These are phyloP conservation scores for Aegilops sharonensis DNA, from an alignment of 176 grass and related monocot species.

Conservation along the genomic window DNA sequence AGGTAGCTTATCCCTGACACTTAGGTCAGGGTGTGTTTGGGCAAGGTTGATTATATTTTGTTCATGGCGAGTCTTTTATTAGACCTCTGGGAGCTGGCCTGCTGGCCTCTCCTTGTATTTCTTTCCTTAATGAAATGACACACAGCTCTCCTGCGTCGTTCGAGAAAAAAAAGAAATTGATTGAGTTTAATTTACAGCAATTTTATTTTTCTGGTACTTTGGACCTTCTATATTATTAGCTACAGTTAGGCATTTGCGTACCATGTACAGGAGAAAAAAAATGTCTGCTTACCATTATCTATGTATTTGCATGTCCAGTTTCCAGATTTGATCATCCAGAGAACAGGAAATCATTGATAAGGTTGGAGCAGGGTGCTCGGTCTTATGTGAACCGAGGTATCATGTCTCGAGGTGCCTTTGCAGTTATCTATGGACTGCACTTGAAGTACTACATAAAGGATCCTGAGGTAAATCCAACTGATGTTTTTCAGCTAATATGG, in stretches of 20 bases:
- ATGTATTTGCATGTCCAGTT: slow-evolving; percentile 40
- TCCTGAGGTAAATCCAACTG: slow-evolving; percentile 51
- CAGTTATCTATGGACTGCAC: slow-evolving; percentile 74
- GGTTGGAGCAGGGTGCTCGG: slow-evolving; percentile 70
- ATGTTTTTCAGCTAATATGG: slow-evolving; percentile 12
- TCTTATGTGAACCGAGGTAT: slow-evolving; percentile 78
- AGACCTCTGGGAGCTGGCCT: not conserved
- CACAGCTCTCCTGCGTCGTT: not conserved
- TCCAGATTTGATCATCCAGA: slow-evolving; percentile 65
- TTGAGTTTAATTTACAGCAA: not conserved
- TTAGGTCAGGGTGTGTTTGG: too few species aligned
- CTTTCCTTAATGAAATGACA: not conserved
- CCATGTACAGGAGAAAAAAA: not conserved
- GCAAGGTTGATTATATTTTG: too few species aligned
- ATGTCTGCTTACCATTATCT: slow-evolving; percentile 5
- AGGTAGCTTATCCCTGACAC: not conserved
- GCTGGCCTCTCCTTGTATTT: not conserved
- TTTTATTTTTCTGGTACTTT: not conserved
- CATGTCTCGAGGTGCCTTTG: slow-evolving; percentile 60
- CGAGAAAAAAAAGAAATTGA: not conserved
- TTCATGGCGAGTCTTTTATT: too few species aligned
- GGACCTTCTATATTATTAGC: not conserved
- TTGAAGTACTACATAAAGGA: slow-evolving; percentile 87
- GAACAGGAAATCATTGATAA: slow-evolving; percentile 72
- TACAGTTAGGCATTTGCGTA: slow-evolving; percentile 13